These are phyloP conservation scores for Stenogyne calaminthoides DNA, from an alignment of 305 asterid genomes.

Conservation along the genomic window DNA sequence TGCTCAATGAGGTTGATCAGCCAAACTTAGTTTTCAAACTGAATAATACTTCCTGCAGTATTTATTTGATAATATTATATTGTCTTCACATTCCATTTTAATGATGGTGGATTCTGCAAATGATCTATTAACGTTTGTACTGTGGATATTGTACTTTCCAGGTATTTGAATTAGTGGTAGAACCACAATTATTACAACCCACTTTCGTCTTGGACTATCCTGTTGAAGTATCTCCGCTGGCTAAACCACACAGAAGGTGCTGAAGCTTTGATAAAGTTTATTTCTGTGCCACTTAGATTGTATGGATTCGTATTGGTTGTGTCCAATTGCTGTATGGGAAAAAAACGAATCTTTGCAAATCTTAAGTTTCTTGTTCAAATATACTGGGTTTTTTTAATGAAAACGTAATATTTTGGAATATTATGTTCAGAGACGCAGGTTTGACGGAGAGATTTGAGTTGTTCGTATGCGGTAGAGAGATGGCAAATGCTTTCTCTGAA, in stretches of 20 bases:
- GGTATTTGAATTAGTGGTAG: conserved; percentile 88
- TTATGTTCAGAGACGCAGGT: conserved; percentile 63
- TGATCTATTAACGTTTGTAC: not conserved
- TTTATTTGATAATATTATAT: conserved; percentile 6
- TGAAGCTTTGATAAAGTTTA: conserved; percentile 11
- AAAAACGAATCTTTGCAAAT: too few relatives aligned
- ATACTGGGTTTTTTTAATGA: not conserved
- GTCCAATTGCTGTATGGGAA: not conserved
- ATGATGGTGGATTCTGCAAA: conserved; percentile 10
- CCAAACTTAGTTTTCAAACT: conserved; percentile 21
- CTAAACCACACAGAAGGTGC: conserved; percentile 97
- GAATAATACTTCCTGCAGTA: not conserved
- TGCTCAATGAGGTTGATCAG: conserved; percentile 82
- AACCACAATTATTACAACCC: conserved; percentile 85
- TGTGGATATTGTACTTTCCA: conserved; percentile 33
- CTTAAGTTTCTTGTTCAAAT: too few relatives aligned
- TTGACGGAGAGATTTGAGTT: conserved; percentile 98
- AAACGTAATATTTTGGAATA: not conserved
- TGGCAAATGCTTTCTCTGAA: conserved; percentile 98
- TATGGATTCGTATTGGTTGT: too few relatives aligned
- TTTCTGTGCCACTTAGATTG: too few relatives aligned
- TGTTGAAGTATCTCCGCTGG: conserved; percentile 92
- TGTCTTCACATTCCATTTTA: not conserved
- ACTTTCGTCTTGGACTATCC: conserved; percentile 98
- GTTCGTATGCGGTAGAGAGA: conserved; percentile 92